Conservation (phyloP, 1,284 basidiomycete genomes). For the Trametes pubescens region DNA sequence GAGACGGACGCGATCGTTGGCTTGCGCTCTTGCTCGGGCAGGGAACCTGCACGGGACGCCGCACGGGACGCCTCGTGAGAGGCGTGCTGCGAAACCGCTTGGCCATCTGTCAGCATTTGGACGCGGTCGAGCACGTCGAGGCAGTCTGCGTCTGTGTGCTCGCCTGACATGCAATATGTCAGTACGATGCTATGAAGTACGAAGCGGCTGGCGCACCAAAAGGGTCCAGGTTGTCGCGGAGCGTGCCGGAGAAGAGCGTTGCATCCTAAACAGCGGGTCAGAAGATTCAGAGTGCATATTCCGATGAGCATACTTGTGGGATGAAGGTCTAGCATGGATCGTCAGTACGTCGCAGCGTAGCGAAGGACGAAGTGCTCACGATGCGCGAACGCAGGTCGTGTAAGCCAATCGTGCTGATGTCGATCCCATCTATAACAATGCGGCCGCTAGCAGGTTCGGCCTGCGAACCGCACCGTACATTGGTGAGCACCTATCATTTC, state of each 20-base stretch:
- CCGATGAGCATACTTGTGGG: constrained; percentile 60
- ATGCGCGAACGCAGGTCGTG: constrained; percentile 83
- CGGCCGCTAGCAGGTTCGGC: constrained; percentile 82
- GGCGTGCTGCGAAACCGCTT: constrained; percentile 52
- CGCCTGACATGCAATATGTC: constrained; percentile 50
- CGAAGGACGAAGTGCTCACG: constrained; percentile 49
- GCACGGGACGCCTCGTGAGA: constrained; percentile 59
- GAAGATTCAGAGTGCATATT: not conserved
- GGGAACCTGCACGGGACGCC: constrained; percentile 41
- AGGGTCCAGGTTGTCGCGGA: constrained; percentile 89
- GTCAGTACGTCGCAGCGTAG: not conserved
- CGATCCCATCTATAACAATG: constrained; percentile 89
- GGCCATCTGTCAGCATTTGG: constrained; percentile 63
- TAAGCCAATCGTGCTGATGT: constrained; percentile 88
- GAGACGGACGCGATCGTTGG: constrained; percentile 47
- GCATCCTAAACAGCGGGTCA: constrained; percentile 60
- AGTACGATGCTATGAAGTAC: constrained; percentile 24
- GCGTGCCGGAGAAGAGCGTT: constrained; percentile 86
- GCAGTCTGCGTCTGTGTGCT: constrained; percentile 84
- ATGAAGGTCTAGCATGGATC: constrained; percentile 70
- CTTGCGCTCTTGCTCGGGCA: constrained; percentile 48
- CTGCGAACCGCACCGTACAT: constrained; percentile 40
- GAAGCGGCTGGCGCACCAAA: constrained; percentile 55
- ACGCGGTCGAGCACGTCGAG: constrained; percentile 72
- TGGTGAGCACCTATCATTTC: constrained; percentile 14